Percentiles rank a stretch among this genome's conserved stretches.
Conservation (phyloP, 108 stramenopile species). For the Aurantiochytrium sp. region DNA sequence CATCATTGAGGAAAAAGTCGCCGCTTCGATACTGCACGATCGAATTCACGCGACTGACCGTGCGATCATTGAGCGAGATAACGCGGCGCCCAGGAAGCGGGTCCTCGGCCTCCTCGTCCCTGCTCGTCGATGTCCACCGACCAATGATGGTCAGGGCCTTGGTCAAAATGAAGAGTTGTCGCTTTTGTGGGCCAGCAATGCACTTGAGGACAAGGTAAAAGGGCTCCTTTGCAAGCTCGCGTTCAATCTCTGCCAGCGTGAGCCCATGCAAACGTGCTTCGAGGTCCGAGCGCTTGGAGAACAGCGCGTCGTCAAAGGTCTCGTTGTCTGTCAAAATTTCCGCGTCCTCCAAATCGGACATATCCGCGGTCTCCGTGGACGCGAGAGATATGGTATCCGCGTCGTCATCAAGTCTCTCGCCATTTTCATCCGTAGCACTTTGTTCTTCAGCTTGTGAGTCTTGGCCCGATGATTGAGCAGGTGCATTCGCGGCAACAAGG, state of each 20-base stretch:
- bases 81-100: neutral
- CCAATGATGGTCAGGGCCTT: neutral
- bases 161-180: neutral
- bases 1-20: neutral
- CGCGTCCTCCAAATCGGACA: neutral
- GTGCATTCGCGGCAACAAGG: neutral
- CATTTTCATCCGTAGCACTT: neutral
- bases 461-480: neutral
- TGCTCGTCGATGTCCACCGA: neutral
- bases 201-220: neutral
- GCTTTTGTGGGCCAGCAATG: neutral
- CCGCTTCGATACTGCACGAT: neutral
- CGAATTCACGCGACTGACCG: neutral
- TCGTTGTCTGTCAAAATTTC: neutral
- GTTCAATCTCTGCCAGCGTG: neutral
- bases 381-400: neutral
- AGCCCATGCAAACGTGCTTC: neutral
- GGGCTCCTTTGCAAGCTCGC: neutral
- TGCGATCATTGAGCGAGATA: neutral
- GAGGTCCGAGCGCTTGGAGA: neutral
- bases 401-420: neutral
- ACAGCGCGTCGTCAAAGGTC: neutral
- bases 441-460: no score
- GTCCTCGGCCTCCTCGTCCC: neutral
- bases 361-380: neutral